A percentile compares a stretch with the other conserved stretches of the same genome.
phyloP scores from a whole-genome alignment of 352 stramenopile species.

The Pythium myriotylum region DNA sequence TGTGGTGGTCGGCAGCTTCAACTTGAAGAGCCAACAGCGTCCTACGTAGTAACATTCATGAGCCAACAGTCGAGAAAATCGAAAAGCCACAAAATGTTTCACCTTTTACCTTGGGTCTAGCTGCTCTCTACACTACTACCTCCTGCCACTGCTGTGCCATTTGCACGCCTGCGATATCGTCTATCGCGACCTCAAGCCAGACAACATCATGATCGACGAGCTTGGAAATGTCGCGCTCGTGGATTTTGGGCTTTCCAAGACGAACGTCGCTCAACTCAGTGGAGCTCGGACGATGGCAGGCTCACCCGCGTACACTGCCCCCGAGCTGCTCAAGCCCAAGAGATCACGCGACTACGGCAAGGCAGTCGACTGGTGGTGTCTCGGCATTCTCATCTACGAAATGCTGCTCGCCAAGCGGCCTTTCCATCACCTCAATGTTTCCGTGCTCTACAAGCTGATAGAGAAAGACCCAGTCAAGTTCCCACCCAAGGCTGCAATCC shows the following conservation, averaged over 20 bases:
- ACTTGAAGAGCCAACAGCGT: no score
- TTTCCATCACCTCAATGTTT: constrained; percentile 92
- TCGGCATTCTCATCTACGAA: constrained; percentile 91
- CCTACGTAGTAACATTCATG: no score
- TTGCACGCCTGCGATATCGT: constrained; percentile 94
- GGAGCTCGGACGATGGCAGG: constrained; percentile 85
- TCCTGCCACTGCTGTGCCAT: constrained; percentile 89
- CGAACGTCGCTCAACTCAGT: constrained; percentile 85
- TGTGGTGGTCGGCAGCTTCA: background rate
- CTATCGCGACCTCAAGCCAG: constrained; percentile 95
- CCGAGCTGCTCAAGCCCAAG: constrained; percentile 83
- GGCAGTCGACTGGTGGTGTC: constrained; percentile 87
- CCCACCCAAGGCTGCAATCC: constrained; percentile 68
- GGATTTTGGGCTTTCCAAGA: constrained; percentile 95
- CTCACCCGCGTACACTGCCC: constrained; percentile 81
- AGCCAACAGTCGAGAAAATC: no score
- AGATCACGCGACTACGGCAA: constrained; percentile 86
- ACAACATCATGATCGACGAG: constrained; percentile 95
- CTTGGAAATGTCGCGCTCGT: constrained; percentile 94
- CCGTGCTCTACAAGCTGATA: constrained; percentile 91
- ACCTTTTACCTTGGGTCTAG: no score
- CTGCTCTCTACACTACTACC: no score
- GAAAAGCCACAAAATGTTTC: no score
- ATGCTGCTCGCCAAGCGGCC: constrained; percentile 91
- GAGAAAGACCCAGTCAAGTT: constrained; percentile 89